phyloP scores from a whole-genome alignment of 192 early-diverging fungal species.

The Coemansia sp. region DNA sequence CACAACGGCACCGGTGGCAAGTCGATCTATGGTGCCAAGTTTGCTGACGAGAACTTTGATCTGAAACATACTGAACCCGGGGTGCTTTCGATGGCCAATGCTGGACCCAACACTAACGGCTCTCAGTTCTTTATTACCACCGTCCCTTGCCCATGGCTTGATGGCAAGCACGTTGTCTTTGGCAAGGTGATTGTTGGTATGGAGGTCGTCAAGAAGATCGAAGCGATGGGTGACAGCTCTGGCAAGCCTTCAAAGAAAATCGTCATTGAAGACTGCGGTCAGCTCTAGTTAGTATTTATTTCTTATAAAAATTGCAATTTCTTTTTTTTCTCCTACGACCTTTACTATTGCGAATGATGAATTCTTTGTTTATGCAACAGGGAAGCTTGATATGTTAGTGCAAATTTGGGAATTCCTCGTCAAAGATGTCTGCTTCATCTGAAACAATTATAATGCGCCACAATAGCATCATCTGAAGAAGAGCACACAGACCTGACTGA shows the following conservation, averaged over 20 bases:
- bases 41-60: slow-evolving; percentile 74
- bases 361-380: too few relatives aligned
- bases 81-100: slow-evolving; percentile 78
- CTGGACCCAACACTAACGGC: slow-evolving; percentile 75
- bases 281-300: slow-evolving; percentile 28
- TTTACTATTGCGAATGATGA: background rate
- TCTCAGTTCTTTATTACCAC: slow-evolving; percentile 83
- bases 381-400: too few relatives aligned
- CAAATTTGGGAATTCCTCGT: too few relatives aligned
- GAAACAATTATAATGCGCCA: too few relatives aligned
- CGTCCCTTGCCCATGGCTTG: slow-evolving; percentile 68
- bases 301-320: background rate
- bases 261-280: slow-evolving; percentile 71
- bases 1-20: slow-evolving; percentile 77
- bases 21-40: slow-evolving; percentile 76
- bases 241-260: slow-evolving; percentile 64
- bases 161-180: slow-evolving; percentile 79
- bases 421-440: too few relatives aligned
- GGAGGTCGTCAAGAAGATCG: slow-evolving; percentile 74
- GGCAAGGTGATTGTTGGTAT: slow-evolving; percentile 76
- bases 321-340: background rate
- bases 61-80: slow-evolving; percentile 68
- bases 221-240: slow-evolving; percentile 54
- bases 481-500: too few relatives aligned
- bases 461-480: too few relatives aligned